A percentile compares a stretch with the other conserved stretches of the same genome.
phyloP scores from a whole-genome alignment of 768 basidiomycete genomes.

The Rhizopogon sp. region DNA sequence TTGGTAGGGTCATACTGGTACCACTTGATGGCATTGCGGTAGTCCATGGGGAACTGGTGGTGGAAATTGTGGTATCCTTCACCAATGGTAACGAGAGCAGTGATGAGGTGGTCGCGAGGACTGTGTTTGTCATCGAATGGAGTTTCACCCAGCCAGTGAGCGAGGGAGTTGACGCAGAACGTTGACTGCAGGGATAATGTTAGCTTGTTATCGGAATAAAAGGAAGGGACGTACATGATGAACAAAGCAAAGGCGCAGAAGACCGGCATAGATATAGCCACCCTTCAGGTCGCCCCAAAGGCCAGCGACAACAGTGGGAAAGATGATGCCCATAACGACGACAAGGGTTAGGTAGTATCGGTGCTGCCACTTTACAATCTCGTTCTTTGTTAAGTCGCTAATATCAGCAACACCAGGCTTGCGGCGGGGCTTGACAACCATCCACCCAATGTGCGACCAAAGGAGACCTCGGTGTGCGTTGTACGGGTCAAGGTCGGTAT shows the following conservation, averaged over 20 bases:
- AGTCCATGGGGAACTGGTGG: constrained; percentile 96
- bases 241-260: constrained; percentile 76
- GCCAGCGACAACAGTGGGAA: constrained; percentile 78
- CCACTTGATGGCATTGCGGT: constrained; percentile 91
- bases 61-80: constrained; percentile 99
- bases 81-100: constrained; percentile 86
- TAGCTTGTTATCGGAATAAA: background rate
- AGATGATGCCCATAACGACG: constrained; percentile 59
- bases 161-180: constrained; percentile 95
- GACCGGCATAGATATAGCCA: constrained; percentile 81
- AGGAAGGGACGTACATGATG: constrained; percentile 63
- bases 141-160: constrained; percentile 91
- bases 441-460: constrained; percentile 90
- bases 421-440: constrained; percentile 86
- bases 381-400: constrained; percentile 76
- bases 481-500: constrained; percentile 96
- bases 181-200: constrained; percentile 57
- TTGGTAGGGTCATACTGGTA: constrained; percentile 92
- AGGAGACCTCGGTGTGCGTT: constrained; percentile 86
- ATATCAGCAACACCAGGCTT: constrained; percentile 90
- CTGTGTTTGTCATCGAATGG: constrained; percentile 96
- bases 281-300: constrained; percentile 82
- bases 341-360: constrained; percentile 69
- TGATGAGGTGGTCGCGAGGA: constrained; percentile 84
- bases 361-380: constrained; percentile 85